phyloP scores from a whole-genome alignment of 257 asterid species.

The Nicotiana otophora region DNA sequence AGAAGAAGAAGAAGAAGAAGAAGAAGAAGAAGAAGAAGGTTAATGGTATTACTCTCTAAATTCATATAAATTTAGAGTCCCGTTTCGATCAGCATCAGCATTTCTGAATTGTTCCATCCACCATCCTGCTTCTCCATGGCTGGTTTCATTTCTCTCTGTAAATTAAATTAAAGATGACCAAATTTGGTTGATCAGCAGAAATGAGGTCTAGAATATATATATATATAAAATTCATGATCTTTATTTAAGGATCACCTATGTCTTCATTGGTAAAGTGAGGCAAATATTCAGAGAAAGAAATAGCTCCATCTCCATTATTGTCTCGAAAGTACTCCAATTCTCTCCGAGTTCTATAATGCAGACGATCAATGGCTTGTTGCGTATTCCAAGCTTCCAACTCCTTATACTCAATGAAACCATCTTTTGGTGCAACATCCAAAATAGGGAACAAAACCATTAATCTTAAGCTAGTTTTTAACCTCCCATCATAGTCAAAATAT shows the following conservation, averaged over 20 bases:
- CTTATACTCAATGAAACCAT: constrained; percentile 24
- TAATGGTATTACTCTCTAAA: constrained; percentile 27
- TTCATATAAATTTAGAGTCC: constrained; percentile 32
- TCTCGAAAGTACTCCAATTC: constrained; percentile 22
- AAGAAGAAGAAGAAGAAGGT: too few relatives aligned
- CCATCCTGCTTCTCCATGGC: constrained; percentile 34
- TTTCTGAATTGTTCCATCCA: constrained; percentile 37
- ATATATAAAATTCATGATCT: too few relatives aligned
- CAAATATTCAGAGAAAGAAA: constrained; percentile 31
- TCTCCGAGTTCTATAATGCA: constrained; percentile 15
- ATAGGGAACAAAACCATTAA: constrained; percentile 30
- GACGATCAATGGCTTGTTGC: constrained; percentile 24
- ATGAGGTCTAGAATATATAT: neutral
- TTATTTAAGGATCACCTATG: constrained; percentile 16
- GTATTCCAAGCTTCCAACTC: constrained; percentile 32
- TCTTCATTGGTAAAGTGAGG: constrained; percentile 23
- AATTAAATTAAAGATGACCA: neutral
- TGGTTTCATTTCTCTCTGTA: constrained; percentile 24
- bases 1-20: too few relatives aligned
- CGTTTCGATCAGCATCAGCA: constrained; percentile 33
- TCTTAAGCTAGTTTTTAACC: constrained; percentile 20
- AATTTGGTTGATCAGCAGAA: neutral
- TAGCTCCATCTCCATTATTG: constrained; percentile 27
- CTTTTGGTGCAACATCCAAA: constrained; percentile 22
- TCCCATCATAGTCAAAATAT: constrained; percentile 21